Evolutionary conservation across 192 early-diverging fungal species (phyloP).

Genomic region (Geosiphon pyriformis): DNA sequence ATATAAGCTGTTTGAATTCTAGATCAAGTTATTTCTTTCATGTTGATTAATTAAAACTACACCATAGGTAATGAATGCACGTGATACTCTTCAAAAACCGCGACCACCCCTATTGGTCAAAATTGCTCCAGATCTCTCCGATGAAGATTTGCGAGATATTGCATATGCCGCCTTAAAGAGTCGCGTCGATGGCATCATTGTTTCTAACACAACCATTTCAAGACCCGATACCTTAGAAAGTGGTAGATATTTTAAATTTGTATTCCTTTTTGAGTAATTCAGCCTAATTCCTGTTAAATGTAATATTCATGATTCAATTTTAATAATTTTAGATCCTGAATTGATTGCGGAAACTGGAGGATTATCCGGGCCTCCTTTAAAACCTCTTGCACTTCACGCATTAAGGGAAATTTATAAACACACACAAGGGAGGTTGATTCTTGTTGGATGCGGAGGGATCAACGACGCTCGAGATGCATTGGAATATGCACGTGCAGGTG

Average conservation of each 20-base stretch:
- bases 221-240: slow-evolving; percentile 61
- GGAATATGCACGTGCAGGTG: slow-evolving; percentile 77
- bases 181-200: slow-evolving; percentile 80
- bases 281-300: too few relatives aligned
- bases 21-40: background rate
- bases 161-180: slow-evolving; percentile 66
- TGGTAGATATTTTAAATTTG: slow-evolving; percentile 10
- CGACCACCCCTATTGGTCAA: slow-evolving; percentile 79
- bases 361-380: slow-evolving; percentile 74
- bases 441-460: slow-evolving; percentile 90
- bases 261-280: background rate
- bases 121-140: slow-evolving; percentile 81
- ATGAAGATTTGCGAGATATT: slow-evolving; percentile 71
- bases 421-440: slow-evolving; percentile 67
- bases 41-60: background rate
- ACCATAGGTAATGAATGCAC: slow-evolving; percentile 14
- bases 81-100: slow-evolving; percentile 23
- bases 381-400: slow-evolving; percentile 64
- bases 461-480: slow-evolving; percentile 69
- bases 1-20: background rate
- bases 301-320: background rate
- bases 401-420: slow-evolving; percentile 69
- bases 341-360: slow-evolving; percentile 66
- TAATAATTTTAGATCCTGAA: slow-evolving; percentile 23
- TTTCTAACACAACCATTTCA: slow-evolving; percentile 82